Evolutionary conservation across 2,329 filamentous ascomycete species (phyloP), one percentile per base, ranked within the genome.

Genomic region (Colletotrichum liaoningense): DNA sequence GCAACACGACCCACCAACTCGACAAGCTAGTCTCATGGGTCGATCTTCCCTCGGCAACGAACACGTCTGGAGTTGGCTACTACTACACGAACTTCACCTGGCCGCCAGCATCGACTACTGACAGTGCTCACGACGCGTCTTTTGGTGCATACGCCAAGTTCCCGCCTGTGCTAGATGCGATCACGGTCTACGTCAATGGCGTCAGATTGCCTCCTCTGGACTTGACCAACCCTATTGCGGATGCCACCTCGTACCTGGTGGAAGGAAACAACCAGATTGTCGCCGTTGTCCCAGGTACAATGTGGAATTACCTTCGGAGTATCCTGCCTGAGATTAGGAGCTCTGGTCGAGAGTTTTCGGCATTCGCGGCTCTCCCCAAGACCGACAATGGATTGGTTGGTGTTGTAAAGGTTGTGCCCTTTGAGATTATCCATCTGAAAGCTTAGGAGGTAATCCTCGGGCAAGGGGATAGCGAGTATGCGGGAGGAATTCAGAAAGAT

Each of bases 311-410:
- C 22, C 8, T 73, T 5, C 54, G 30, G 19, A 63, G 58, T 46
- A 62, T 69, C 7, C 6, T 68, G 1, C 3, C 14, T 2, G 49
- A 63, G 6, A 33, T 74, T 14, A 64, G 12, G 65, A 68, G 2
- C 38, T 42, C 38, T 42, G 38, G 38, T 35, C 16, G 12, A 59
- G 63, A 4, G 28, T 54, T 6, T 24, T 14, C 38, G 33, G 5
- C 38, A 19, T 19, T 42, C 1, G 14, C 14, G 2, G 14, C 14
- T 42, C 33, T 46, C 5, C 49, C 66, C 4, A 63, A 60, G 12
- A 72, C 60, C 5, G 69, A 68, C 5, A 74, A 72, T 12, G 69
- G 72, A 7, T 3, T 74, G 16, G 60, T 74, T 6, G 72, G 72
- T 19, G 16, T 4, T 11, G 68, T 67, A 7, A 26, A 19, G 16